phyloP scores from a whole-genome alignment of 352 stramenopile genomes.

The Phytophthora pistaciae region DNA sequence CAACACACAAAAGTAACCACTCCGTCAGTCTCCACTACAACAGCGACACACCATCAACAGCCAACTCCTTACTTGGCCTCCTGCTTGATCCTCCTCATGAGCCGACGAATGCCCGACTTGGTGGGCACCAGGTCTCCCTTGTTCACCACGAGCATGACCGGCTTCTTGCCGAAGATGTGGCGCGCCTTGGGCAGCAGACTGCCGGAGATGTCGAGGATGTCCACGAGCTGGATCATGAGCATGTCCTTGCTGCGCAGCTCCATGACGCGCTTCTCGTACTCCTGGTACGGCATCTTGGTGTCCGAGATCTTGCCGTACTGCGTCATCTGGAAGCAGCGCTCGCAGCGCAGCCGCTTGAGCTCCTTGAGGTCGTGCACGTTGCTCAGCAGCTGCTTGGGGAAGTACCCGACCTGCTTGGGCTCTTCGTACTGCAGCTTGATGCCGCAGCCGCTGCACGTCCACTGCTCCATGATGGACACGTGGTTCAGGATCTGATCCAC shows the following conservation, averaged over 20 bases:
- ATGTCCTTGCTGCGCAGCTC: constrained; percentile 87
- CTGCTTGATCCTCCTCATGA: constrained; percentile 84
- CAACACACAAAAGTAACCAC: constrained; percentile 9
- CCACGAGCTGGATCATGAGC: constrained; percentile 93
- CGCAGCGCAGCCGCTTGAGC: constrained; percentile 83
- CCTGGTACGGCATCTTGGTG: constrained; percentile 82
- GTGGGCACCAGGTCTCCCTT: constrained; percentile 91
- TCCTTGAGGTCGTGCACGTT: constrained; percentile 75
- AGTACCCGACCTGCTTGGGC: constrained; percentile 69
- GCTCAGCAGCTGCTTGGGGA: constrained; percentile 69
- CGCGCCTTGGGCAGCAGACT: constrained; percentile 88
- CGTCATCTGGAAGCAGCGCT: constrained; percentile 90
- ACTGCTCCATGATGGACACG: constrained; percentile 86
- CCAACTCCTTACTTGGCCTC: constrained; percentile 68
- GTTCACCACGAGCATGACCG: constrained; percentile 92
- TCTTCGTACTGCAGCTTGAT: constrained; percentile 83
- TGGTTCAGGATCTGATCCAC: constrained; percentile 76
- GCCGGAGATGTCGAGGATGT: constrained; percentile 93
- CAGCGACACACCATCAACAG: background rate
- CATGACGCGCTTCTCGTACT: constrained; percentile 91
- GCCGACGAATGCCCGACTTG: constrained; percentile 81
- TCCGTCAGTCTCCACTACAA: background rate
- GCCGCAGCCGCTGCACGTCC: constrained; percentile 84
- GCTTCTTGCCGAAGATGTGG: constrained; percentile 91
- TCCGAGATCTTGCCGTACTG: constrained; percentile 90